These are phyloP conservation scores for Diplodia scrobiculata DNA, from an alignment of 2,329 filamentous ascomycete genomes.

Conservation along the genomic window DNA sequence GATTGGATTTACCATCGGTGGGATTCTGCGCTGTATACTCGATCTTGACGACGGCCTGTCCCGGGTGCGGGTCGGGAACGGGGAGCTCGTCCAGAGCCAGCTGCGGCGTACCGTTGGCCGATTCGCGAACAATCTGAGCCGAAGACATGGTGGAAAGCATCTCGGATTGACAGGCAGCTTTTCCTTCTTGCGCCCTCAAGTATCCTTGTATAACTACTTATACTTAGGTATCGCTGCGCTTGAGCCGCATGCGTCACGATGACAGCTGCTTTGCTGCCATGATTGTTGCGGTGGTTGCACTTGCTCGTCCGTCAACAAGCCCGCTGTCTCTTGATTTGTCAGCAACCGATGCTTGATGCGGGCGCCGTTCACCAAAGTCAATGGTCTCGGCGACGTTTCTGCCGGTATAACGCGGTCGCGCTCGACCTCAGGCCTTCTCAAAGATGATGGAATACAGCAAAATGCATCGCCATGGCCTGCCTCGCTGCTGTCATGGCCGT, in stretches of 20 bases:
- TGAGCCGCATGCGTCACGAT: not conserved
- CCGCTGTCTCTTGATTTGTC: not conserved
- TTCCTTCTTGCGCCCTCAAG: no score
- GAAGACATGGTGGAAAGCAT: no score
- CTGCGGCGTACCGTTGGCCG: not conserved
- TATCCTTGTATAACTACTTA: no score
- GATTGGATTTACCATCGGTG: conserved; percentile 32
- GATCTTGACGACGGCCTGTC: conserved; percentile 32
- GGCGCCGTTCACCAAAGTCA: not conserved
- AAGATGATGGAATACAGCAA: not conserved
- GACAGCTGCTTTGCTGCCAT: not conserved
- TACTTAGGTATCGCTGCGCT: not conserved
- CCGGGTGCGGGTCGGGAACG: not conserved
- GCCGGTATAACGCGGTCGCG: not conserved
- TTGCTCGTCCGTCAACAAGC: not conserved
- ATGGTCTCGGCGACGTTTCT: not conserved
- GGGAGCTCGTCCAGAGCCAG: not conserved
- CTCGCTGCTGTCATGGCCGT: no score
- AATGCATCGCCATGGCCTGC: no score
- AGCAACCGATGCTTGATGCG: not conserved
- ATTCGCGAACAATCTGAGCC: no score
- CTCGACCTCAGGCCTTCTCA: not conserved
- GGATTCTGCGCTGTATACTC: conserved; percentile 34
- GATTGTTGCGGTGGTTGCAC: not conserved
- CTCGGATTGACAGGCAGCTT: no score